phyloP scores from a whole-genome alignment of 2,329 filamentous ascomycete genomes.

The Alternaria postmessia region DNA sequence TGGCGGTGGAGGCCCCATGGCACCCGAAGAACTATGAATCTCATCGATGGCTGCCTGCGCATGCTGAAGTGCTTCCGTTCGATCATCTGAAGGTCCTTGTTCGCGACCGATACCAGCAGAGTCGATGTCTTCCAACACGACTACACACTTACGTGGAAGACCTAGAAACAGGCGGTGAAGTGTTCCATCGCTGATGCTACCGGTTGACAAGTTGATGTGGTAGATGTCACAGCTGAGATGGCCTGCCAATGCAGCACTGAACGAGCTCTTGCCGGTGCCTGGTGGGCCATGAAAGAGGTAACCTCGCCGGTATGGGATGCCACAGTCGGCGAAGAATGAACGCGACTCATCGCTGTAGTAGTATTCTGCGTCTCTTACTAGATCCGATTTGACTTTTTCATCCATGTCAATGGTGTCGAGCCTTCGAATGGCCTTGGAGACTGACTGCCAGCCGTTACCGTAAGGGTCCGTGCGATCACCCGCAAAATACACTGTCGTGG shows the following conservation, averaged over 20 bases:
- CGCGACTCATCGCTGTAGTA: constrained; percentile 47
- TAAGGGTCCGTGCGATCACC: constrained; percentile 19
- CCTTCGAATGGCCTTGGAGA: constrained; percentile 36
- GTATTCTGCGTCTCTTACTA: constrained; percentile 47
- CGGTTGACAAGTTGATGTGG: constrained; percentile 45
- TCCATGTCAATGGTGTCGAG: constrained; percentile 46
- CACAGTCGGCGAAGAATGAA: constrained; percentile 47
- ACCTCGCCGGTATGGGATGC: constrained; percentile 46
- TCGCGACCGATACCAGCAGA: constrained; percentile 44
- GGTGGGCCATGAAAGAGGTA: constrained; percentile 54
- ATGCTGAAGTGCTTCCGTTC: background rate
- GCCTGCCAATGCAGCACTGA: constrained; percentile 50
- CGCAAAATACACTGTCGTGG: constrained; percentile 39
- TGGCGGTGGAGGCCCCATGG: background rate
- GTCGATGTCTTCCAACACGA: constrained; percentile 55
- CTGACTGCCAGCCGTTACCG: constrained; percentile 30
- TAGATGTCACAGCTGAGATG: constrained; percentile 51
- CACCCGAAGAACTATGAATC: background rate
- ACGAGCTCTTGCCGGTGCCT: constrained; percentile 53
- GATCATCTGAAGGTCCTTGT: constrained; percentile 1
- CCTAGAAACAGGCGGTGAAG: constrained; percentile 30
- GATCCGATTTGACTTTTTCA: constrained; percentile 33
- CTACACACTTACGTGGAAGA: constrained; percentile 49
- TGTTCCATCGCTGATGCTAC: constrained; percentile 37
- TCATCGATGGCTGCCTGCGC: background rate